Base-by-base conservation (phyloP, 768 basidiomycete species). In the Crassisporium funariophilum region DNA sequence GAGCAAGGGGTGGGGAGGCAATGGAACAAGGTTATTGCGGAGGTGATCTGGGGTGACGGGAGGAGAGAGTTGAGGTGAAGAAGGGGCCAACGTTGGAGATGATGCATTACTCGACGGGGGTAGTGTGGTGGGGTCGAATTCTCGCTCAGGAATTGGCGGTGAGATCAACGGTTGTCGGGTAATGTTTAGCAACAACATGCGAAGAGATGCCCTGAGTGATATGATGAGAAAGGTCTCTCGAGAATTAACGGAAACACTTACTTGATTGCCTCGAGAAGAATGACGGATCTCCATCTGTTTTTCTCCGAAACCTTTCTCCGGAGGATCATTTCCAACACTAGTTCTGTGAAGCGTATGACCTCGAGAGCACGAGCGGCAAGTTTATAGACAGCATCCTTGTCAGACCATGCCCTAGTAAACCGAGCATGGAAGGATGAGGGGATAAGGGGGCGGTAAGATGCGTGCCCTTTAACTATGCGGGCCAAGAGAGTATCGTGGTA, bases 401-500 rank as follows among this genome's bases (percentile, higher is more conserved):
- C 82, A 15, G 81, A 77, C 90, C 90, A 98, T 36, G 89, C 88
- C 46, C 82, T 81, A 12, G 95, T 97, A 67, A 91, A 98, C 49
- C 93, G 89, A 23, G 90, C 79, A 66, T 98, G 95, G 52, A 79
- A 71, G 23, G 86, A 81, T 12, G 82, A 74, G 8, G 88, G 86
- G 42, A 95, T 79, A 49, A 92, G 78, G 33, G 89, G 85, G 41
- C 75, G 83, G 68, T 84, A 82, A 56, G 81, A 86, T 39, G 85
- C 81, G 58, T 88, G 77, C 41, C 63, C 76, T 57, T 79, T 79
- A 21, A 82, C 70, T 38, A 87, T 74, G 62, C 75, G 82, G 3
- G 82, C 71, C 34, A 98, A 81, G n/a, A 98, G 70, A 4, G 91
- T 88, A 66, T 98, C 95, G 65, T 98, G 95, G 64, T 98, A 98